Percentiles rank a stretch among this genome's conserved stretches.
These are phyloP conservation scores for Podospora tetraspora DNA, from an alignment of 495 filamentous ascomycete species.

Conservation along the genomic window DNA sequence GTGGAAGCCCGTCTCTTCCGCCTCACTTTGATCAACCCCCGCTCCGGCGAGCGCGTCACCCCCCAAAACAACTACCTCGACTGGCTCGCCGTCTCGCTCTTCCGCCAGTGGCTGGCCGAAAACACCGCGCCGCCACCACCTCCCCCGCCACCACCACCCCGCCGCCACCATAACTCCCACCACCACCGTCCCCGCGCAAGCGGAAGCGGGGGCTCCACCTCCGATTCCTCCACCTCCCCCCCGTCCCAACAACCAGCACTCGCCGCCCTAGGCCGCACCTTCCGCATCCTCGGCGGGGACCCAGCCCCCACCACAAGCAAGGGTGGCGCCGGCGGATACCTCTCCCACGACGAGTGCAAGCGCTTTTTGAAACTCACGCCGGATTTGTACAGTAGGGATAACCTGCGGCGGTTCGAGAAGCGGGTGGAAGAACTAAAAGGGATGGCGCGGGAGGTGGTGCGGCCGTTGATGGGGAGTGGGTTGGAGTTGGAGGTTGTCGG, in stretches of 20 bases:
- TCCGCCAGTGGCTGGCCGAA: slow-evolving; percentile 86
- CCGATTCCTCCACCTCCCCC: slow-evolving; percentile 4
- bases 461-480: slow-evolving; percentile 77
- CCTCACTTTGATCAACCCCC: slow-evolving; percentile 65
- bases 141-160: slow-evolving; percentile 28
- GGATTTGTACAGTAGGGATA: slow-evolving; percentile 67
- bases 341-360: slow-evolving; percentile 81
- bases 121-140: slow-evolving; percentile 67
- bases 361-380: slow-evolving; percentile 72
- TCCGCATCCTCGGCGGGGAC: slow-evolving; percentile 51
- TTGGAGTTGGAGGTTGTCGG: slow-evolving; percentile 61
- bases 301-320: neutral
- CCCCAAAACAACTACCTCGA: slow-evolving; percentile 74
- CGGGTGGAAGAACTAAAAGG: slow-evolving; percentile 81
- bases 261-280: slow-evolving; percentile 60
- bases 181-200: slow-evolving; percentile 8
- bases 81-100: slow-evolving; percentile 80
- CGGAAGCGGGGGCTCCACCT: neutral
- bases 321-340: slow-evolving; percentile 55
- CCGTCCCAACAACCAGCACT: slow-evolving; percentile 32
- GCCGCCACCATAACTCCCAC: neutral
- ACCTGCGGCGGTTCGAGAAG: slow-evolving; percentile 73
- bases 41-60: slow-evolving; percentile 70
- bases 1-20: slow-evolving; percentile 76
- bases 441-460: slow-evolving; percentile 74